These are phyloP conservation scores for Backusella tarrabulga DNA, from an alignment of 192 early-diverging fungal species.

Conservation along the genomic window DNA sequence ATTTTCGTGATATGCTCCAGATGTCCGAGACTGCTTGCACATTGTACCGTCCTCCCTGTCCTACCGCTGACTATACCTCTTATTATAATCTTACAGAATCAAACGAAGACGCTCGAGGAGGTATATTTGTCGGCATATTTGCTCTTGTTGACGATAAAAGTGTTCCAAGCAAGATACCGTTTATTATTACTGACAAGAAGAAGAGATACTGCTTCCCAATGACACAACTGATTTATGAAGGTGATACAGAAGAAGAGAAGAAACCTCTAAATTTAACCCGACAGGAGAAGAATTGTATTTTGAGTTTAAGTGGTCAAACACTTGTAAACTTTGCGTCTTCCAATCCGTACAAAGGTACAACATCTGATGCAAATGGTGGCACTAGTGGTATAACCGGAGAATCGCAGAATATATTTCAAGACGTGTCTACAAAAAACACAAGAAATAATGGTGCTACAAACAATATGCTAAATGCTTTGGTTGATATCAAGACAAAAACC, in stretches of 20 bases:
- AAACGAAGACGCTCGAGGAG: background rate
- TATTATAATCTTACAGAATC: background rate
- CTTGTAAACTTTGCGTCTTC: constrained; percentile 4
- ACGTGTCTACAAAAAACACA: background rate
- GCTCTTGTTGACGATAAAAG: constrained; percentile 17
- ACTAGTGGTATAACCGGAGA: background rate
- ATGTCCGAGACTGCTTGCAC: background rate
- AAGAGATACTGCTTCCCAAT: constrained; percentile 25
- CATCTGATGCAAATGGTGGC: background rate
- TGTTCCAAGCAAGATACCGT: background rate
- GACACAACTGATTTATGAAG: constrained; percentile 17
- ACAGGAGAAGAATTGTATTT: constrained; percentile 3
- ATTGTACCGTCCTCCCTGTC: background rate
- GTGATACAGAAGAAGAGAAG: constrained; percentile 3
- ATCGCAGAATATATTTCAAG: background rate
- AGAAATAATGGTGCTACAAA: background rate
- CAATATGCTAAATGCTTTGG: background rate
- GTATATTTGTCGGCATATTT: constrained; percentile 27
- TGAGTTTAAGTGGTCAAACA: background rate
- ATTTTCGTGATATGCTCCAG: constrained; percentile 34
- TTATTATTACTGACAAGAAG: constrained; percentile 16
- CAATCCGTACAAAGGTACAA: background rate
- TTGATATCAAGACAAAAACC: background rate
- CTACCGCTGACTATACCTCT: background rate
- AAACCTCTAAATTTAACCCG: background rate